A percentile compares a stretch with the other conserved stretches of the same genome.
phyloP scores from a whole-genome alignment of 441 rosid species.

The Syzygium malaccense region DNA sequence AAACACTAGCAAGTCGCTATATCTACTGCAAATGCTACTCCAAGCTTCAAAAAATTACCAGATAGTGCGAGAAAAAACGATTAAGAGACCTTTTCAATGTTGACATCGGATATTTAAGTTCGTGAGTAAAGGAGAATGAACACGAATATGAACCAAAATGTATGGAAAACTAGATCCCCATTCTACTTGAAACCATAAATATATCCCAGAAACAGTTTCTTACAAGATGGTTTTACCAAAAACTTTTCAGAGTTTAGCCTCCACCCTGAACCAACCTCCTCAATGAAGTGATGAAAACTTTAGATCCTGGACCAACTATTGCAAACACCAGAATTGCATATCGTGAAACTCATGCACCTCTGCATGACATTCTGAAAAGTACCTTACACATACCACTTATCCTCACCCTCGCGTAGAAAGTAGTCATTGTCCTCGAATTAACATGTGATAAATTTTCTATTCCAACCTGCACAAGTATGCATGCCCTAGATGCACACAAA shows the following conservation, averaged over 20 bases:
- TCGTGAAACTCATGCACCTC: neutral
- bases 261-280: neutral
- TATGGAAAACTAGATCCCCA: neutral
- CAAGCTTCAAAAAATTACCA: neutral
- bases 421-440: neutral
- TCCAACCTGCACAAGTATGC: neutral
- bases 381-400: neutral
- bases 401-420: neutral
- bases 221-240: neutral
- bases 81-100: neutral
- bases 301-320: neutral
- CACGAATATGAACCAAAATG: neutral
- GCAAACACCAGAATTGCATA: neutral
- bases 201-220: neutral
- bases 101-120: neutral
- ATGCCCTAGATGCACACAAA: neutral
- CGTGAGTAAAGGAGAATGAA: neutral
- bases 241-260: neutral
- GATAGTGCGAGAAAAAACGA: neutral
- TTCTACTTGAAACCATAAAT: neutral
- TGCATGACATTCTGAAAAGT: neutral
- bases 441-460: neutral
- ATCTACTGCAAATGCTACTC: neutral
- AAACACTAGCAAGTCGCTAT: neutral
- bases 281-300: neutral